phyloP scores from a whole-genome alignment of 805 yeast genomes.

The Wickerhamiella sergipiensis region DNA sequence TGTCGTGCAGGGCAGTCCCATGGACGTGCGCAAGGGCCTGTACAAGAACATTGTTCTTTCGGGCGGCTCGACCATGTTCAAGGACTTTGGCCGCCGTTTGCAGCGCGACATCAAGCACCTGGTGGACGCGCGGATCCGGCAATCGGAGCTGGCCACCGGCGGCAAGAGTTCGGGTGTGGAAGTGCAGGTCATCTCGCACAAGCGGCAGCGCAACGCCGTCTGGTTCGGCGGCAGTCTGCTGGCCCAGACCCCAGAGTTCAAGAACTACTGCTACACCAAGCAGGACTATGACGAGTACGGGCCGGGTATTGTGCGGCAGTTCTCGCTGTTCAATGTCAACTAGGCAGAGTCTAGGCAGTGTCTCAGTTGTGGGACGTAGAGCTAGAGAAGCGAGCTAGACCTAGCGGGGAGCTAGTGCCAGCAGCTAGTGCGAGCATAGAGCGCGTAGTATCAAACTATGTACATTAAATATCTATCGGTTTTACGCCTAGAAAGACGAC shows the following conservation, averaged over 20 bases:
- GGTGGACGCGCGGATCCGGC: slow-evolving; percentile 77
- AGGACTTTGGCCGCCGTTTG: slow-evolving; percentile 92
- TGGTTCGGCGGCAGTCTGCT: slow-evolving; percentile 98
- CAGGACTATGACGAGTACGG: slow-evolving; percentile 96
- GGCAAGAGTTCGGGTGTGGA: slow-evolving; percentile 84
- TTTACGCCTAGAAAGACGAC: slow-evolving; percentile 22
- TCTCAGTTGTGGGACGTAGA: no score
- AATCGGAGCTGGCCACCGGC: slow-evolving; percentile 62
- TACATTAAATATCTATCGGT: slow-evolving; percentile 1
- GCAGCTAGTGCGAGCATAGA: no score
- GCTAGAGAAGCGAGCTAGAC: no score
- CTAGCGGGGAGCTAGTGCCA: no score
- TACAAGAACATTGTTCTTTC: slow-evolving; percentile 90
- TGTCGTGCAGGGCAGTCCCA: slow-evolving; percentile 89
- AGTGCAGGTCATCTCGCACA: slow-evolving; percentile 92
- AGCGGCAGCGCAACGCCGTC: slow-evolving; percentile 95
- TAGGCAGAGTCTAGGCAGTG: not conserved
- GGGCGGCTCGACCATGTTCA: slow-evolving; percentile 98
- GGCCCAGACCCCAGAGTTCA: slow-evolving; percentile 95
- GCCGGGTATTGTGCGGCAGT: slow-evolving; percentile 94
- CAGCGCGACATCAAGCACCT: slow-evolving; percentile 84
- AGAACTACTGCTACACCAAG: slow-evolving; percentile 92
- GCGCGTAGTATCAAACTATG: not conserved
- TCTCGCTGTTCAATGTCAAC: slow-evolving; percentile 73
- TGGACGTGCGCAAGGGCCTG: slow-evolving; percentile 93